phyloP scores from a whole-genome alignment of 306 rosid genomes.

The Citrullus colocynthis region DNA sequence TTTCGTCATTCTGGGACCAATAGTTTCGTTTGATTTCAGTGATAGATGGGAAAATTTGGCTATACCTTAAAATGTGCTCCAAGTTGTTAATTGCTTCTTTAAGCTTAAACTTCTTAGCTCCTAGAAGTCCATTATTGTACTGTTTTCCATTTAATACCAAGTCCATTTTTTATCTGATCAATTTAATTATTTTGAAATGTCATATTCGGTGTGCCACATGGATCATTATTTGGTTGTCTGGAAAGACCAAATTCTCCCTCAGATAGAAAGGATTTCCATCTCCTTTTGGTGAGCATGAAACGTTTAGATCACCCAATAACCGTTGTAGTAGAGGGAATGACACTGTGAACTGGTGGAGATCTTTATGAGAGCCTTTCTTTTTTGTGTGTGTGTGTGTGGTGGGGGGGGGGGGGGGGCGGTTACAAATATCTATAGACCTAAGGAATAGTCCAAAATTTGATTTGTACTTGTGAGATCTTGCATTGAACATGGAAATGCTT shows the following conservation, averaged over 20 bases:
- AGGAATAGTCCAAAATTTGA: too few relatives aligned
- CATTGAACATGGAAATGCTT: too few relatives aligned
- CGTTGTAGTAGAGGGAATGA: not conserved
- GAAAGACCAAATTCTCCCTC: not conserved
- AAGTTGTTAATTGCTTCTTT: not conserved
- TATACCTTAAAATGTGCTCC: not conserved
- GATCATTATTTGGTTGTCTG: not conserved
- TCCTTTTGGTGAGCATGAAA: not conserved
- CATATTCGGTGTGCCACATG: not conserved
- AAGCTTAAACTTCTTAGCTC: not conserved
- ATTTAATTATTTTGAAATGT: not conserved
- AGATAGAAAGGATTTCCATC: not conserved
- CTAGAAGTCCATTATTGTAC: not conserved
- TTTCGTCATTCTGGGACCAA: not conserved
- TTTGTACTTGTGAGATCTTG: too few relatives aligned
- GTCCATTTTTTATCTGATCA: not conserved
- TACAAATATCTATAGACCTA: too few relatives aligned
- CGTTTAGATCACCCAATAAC: not conserved
- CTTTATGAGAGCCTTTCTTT: not conserved
- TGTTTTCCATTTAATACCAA: not conserved
- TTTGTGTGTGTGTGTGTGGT: too few relatives aligned
- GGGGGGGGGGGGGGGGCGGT: too few relatives aligned
- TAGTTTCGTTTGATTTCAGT: not conserved
- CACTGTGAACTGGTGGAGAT: not conserved
- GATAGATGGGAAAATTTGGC: not conserved